Evolutionary conservation across 805 yeast genomes (phyloP).

Genomic region (Cyberlindnera amylophila): DNA sequence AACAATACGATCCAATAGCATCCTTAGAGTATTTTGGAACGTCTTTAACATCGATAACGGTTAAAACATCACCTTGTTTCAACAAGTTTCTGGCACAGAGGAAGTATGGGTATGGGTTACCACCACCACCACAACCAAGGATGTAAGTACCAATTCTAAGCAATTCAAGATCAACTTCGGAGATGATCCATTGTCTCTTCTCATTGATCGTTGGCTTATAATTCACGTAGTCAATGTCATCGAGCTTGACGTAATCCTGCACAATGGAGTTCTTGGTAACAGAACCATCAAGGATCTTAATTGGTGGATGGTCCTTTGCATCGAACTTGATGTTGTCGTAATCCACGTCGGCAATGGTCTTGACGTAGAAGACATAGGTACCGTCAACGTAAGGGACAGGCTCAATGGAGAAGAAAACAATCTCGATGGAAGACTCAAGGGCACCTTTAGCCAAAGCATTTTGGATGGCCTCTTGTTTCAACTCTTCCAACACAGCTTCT

Average conservation of each 20-base stretch:
- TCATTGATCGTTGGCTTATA: conserved; percentile 18
- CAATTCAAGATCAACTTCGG: conserved; percentile 35
- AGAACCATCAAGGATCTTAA: not conserved
- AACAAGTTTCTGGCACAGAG: conserved; percentile 34
- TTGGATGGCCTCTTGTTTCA: conserved; percentile 22
- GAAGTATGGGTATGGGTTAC: conserved; percentile 40
- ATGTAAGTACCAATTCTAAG: conserved; percentile 43
- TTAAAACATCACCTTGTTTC: conserved; percentile 32
- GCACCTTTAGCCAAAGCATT: conserved; percentile 28
- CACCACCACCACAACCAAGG: conserved; percentile 52
- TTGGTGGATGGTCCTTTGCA: conserved; percentile 10
- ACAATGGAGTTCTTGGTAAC: conserved; percentile 8
- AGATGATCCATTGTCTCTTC: conserved; percentile 25
- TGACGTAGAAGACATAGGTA: conserved; percentile 24
- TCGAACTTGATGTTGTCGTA: conserved; percentile 22
- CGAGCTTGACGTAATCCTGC: conserved; percentile 3
- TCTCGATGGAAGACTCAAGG: conserved; percentile 20
- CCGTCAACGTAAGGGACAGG: conserved; percentile 32
- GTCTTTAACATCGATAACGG: conserved; percentile 30
- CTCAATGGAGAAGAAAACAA: conserved; percentile 26
- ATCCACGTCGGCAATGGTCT: conserved; percentile 20
- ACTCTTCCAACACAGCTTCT: conserved; percentile 18
- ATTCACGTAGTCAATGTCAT: conserved; percentile 25
- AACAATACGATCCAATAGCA: conserved; percentile 31
- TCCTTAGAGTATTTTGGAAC: conserved; percentile 20